Base-by-base conservation (phyloP, 768 basidiomycete species). In the Rhizopogon roseolus region DNA sequence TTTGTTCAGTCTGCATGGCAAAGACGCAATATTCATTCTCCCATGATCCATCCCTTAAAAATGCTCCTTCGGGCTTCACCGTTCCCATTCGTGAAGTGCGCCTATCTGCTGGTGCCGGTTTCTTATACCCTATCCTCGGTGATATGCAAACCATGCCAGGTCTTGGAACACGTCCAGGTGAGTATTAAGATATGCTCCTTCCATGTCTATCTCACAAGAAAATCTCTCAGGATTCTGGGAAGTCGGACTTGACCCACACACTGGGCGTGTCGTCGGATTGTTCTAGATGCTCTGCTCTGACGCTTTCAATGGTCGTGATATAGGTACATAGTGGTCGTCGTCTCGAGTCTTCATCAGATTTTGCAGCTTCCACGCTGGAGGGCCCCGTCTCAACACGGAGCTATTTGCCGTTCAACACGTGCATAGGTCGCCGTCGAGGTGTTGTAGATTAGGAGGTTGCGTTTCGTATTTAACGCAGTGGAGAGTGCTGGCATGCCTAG, bases 101-200 rank as follows among this genome's bases (percentile, higher is more conserved):
- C 44, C 73, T 96, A 19, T 90, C 91, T 6, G 97, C 93, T 5
- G 96, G 96, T 41, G 94, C 95, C 54, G 92, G 92, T 25, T 98
- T 98, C 85, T 73, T 98, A 58, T 97, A 95, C 71, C 95, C 96
- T 22, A 81, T 98, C 57, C 78, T 90, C n/a, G 92, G 90, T 38
- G 93, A 95, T 68, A 98, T 99, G 91, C 89, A 92, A 69, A 98
- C 94, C 53, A 96, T 99, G 93, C 96, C 96, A 41, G 96, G 94
- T 60, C 81, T 97, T 40, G 91, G 86, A 25, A 97, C 93, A 55
- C 85, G 93, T 56, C 93, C 93, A 68, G 91, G 89, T 84, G 54
- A 60, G 73, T 55, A 34, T 59, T 45, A 56, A 40, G 37, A 29
- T n/a, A 16, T 50, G 19, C 41, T 52, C 17, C 13, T 6, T n/a